These are phyloP conservation scores for Fraxinus pennsylvanica DNA, from an alignment of 257 asterid genomes.

Conservation along the genomic window DNA sequence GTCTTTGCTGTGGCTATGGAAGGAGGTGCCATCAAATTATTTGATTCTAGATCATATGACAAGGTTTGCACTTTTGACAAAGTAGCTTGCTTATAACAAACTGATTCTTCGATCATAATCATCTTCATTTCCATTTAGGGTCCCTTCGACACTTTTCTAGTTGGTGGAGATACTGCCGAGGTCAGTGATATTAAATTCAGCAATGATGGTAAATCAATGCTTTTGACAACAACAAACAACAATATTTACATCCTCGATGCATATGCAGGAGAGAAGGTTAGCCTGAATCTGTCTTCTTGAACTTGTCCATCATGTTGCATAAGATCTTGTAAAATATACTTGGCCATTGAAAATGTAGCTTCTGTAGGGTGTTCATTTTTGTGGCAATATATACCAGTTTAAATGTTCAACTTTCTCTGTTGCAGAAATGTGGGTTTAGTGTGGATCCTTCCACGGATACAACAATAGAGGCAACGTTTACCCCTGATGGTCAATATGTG, in stretches of 20 bases:
- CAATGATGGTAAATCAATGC: conserved; percentile 94
- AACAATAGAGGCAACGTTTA: conserved; percentile 80
- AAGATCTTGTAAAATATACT: conserved; percentile 9
- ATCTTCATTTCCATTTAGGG: conserved; percentile 54
- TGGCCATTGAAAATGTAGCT: not conserved
- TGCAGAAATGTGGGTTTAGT: conserved; percentile 80
- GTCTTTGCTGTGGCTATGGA: conserved; percentile 99
- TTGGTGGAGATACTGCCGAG: conserved; percentile 97
- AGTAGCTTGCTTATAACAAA: conserved; percentile 14
- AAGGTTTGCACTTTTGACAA: conserved; percentile 53
- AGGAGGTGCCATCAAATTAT: conserved; percentile 93
- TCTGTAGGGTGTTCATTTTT: not conserved
- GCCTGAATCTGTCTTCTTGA: conserved; percentile 14
- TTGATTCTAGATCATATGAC: conserved; percentile 89
- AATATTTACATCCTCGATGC: conserved; percentile 86
- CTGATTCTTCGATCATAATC: not conserved
- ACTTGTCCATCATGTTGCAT: not conserved
- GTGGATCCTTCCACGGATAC: conserved; percentile 71
- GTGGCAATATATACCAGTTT: conserved; percentile 1
- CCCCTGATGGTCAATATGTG: conserved; percentile 95
- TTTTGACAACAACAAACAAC: conserved; percentile 85
- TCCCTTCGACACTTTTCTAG: conserved; percentile 93
- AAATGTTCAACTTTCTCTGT: conserved; percentile 13
- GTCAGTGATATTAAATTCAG: conserved; percentile 97
- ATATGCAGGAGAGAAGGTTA: conserved; percentile 92